Conservation (phyloP, 108 stramenopile genomes). For the Aurantiochytrium sp. region DNA sequence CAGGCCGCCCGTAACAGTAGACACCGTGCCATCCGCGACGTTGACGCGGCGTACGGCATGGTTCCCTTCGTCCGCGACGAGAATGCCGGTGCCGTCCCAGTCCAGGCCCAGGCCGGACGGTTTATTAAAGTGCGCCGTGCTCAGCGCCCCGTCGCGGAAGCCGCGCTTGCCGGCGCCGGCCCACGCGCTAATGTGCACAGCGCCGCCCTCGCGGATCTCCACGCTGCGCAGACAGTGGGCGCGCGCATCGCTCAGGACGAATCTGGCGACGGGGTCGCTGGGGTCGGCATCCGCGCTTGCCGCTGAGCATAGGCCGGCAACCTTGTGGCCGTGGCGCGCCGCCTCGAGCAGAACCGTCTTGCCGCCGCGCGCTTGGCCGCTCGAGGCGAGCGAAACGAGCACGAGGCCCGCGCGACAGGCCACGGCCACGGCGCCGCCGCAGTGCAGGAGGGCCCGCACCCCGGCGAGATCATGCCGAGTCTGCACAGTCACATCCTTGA, state of each 20-base stretch:
- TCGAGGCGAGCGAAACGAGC: not conserved
- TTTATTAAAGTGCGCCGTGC: not conserved
- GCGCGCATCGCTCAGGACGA: not conserved
- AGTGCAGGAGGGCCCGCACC: not conserved
- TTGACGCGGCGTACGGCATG: not conserved
- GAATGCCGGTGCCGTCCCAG: not conserved
- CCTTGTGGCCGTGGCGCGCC: not conserved
- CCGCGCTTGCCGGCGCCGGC: not conserved
- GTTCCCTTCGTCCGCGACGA: not conserved
- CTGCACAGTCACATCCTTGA: not conserved
- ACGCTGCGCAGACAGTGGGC: not conserved
- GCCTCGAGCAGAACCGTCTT: not conserved
- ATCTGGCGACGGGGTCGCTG: not conserved
- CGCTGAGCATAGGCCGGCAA: not conserved
- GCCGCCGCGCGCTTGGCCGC: not conserved
- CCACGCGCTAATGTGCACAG: not conserved
- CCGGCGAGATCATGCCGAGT: not conserved
- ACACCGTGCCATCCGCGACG: not conserved
- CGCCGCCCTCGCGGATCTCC: not conserved
- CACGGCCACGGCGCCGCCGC: not conserved
- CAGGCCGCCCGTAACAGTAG: not conserved
- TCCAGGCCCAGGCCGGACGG: not conserved
- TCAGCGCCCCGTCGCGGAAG: not conserved
- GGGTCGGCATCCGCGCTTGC: not conserved
- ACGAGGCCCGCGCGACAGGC: not conserved